Evolutionary conservation across 1,284 basidiomycete species (phyloP), one percentile per base, ranked within the genome.

Genomic region (Malassezia psittaci): DNA sequence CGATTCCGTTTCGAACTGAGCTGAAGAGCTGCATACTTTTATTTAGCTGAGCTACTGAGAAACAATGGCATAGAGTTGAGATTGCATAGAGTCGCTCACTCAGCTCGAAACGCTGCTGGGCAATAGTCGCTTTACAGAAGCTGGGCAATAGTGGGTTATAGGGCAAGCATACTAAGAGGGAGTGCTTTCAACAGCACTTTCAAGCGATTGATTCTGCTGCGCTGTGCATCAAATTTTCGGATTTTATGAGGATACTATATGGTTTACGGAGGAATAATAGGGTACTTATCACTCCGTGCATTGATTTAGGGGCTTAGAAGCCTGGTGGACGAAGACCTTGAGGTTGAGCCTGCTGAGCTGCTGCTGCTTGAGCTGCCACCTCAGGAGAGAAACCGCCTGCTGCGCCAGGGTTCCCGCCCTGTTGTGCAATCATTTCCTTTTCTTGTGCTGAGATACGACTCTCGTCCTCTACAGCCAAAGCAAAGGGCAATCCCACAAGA

Each of bases 401-500:
- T 29, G 29, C n/a, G 32, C 16, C 85, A 77, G 91, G 88, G 16
- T 85, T 85, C 38, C 90, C 90, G 72, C 88, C 85, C 76, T 90
- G 89, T 76, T 94, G 90, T 50, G 88, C 87, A 65, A 88, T 79
- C 82, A 90, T 84, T 77, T 96, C 90, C 78, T 88, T 86, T 78
- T 98, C 93, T 78, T 96, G 91, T 54, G 86, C 85, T 5, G 90
- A 85, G 58, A 94, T 83, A 77, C 90, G 89, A 48, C 87, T 86
- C 79, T 98, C 93, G 77, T 94, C 93, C 77, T 98, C 93, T 62
- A 96, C 81, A 54, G 85, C 86, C 64, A 98, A 81, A 1, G 90
- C 90, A 63, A 96, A 81, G 29, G 93, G 93, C 47, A 98, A 80
- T 7, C 88, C 94, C 48, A 98, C 85, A 57, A 98, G 82, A 47